Evolutionary conservation across 148 eudicot genomes (phyloP).

Genomic region (Oxyria digyna): DNA sequence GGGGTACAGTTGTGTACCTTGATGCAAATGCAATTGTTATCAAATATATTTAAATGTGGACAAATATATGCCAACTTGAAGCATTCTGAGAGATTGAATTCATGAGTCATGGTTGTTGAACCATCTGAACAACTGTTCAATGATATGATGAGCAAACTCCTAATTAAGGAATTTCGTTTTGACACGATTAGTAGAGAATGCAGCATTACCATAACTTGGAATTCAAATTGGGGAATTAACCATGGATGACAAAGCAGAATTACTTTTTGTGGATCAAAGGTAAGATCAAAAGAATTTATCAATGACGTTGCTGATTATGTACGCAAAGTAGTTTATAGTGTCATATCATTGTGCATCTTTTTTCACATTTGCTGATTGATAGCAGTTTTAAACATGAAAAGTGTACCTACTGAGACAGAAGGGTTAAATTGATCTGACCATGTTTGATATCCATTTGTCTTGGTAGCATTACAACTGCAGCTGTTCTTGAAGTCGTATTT

Average conservation of each 20-base stretch:
- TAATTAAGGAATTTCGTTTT: constrained; percentile 95
- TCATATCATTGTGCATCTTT: background rate
- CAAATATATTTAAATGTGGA: no score
- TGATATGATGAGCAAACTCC: no score
- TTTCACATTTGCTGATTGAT: background rate
- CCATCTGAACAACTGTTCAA: no score
- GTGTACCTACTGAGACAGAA: background rate
- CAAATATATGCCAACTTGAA: no score
- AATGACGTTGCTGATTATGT: background rate
- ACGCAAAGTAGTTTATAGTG: background rate
- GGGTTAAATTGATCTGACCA: background rate
- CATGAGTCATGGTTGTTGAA: no score
- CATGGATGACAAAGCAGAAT: constrained; percentile 85
- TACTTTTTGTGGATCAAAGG: constrained; percentile 73
- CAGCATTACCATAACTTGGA: constrained; percentile 63
- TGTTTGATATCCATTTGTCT: background rate
- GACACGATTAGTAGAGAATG: constrained; percentile 77
- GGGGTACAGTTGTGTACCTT: no score
- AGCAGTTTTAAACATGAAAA: background rate
- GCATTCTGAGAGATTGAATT: no score
- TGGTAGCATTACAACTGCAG: constrained; percentile 51
- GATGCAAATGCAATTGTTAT: no score
- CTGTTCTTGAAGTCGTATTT: no score
- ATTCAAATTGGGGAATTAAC: constrained; percentile 42
- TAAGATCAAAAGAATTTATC: constrained; percentile 13